Base-by-base conservation (phyloP, 2,329 filamentous ascomycete species). In the Pseudopyricularia cyperi region DNA sequence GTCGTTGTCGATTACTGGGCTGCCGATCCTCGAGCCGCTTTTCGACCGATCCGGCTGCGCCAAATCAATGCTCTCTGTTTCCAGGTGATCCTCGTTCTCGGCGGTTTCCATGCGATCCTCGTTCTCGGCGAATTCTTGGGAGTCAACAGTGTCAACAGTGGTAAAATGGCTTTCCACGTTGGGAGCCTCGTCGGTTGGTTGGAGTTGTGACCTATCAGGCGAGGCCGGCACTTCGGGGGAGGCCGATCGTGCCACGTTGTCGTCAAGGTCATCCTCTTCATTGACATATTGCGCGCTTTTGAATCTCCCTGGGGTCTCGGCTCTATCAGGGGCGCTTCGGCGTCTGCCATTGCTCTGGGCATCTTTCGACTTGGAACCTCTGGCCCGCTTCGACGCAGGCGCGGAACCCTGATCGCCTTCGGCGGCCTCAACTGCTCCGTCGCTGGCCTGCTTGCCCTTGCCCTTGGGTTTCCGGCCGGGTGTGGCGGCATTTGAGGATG, bases 401-500 rank as follows among this genome's bases (percentile, higher is more conserved):
- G 14, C 39, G 24, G 11, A 14, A 12, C 19, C 14, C 19, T 44
- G 11, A 26, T 44, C 19, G 15, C 47, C 32, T 35, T 35, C 28
- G 22, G 2, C 19, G 33, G 17, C 32, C 39, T 52, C 51, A 4
- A 51, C 55, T 7, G 24, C 54, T 5, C 48, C 52, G 28, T 48
- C 53, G 11, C 56, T 53, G 6, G 42, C 57, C n/a, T 58, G 53
- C 3, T 59, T 57, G 39, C 65, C 63, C 7, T 46, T 26, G 26
- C 46, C 11, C 60, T 52, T 65, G 60, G 46, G 65, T 61, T 48
- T 67, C 69, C 30, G 60, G 52, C 2, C 66, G 14, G 33, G 30
- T 22, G 42, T 15, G 15, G 19, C 33, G 15, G 15, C 50, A n/a
- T 26, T 35, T 24, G 32, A 22, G 14, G 26, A 11, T 12, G 48